phyloP scores from a whole-genome alignment of 768 basidiomycete species.

The Kwoniella bestiolae region DNA sequence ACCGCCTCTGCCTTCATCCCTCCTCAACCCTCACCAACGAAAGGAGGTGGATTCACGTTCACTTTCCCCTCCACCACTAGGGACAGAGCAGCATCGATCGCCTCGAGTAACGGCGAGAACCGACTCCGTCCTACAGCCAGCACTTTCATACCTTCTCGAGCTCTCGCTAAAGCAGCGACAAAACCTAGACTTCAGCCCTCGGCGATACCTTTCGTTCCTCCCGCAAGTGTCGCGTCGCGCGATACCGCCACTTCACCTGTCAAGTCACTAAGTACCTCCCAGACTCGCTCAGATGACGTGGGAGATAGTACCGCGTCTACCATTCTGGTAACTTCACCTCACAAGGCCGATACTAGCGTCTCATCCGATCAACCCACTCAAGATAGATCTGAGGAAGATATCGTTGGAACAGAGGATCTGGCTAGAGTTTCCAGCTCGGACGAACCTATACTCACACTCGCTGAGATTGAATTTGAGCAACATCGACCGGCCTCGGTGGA shows the following conservation, averaged over 20 bases:
- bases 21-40: not conserved
- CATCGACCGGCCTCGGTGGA: not conserved
- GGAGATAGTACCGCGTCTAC: not conserved
- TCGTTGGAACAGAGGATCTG: not conserved
- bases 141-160: not conserved
- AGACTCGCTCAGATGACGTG: not conserved
- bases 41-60: not conserved
- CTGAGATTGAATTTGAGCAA: not conserved
- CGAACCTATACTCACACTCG: not conserved
- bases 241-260: not conserved
- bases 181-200: constrained; percentile 1
- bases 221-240: not conserved
- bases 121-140: not conserved
- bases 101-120: not conserved
- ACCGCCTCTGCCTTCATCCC: not conserved
- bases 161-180: not conserved
- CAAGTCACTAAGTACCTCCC: not conserved
- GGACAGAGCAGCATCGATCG: not conserved
- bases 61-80: not conserved
- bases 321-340: not conserved
- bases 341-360: not conserved
- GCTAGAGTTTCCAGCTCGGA: constrained; percentile 1
- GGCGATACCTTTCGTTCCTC: constrained; percentile 14
- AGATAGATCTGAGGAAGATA: not conserved
- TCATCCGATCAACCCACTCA: not conserved